Conservation (phyloP, 1,284 basidiomycete species). For the Gomphus bonarii region DNA sequence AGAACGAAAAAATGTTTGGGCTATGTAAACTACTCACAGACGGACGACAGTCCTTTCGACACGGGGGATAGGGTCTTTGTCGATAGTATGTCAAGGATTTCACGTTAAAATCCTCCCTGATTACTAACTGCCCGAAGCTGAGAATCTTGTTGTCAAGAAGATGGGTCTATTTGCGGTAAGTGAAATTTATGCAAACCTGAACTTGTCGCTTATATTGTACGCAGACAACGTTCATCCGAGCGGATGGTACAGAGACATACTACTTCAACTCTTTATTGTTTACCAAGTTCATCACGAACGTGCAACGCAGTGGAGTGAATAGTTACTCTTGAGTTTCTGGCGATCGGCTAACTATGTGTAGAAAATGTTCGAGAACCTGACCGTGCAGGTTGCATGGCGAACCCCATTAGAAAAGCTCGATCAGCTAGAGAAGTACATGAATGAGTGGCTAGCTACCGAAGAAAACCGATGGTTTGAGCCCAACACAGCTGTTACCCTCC, state of each 20-base stretch:
- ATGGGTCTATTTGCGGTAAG: constrained; percentile 61
- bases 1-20: constrained; percentile 18
- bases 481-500: constrained; percentile 47
- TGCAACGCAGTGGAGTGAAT: constrained; percentile 51
- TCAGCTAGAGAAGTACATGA: constrained; percentile 49
- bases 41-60: constrained; percentile 48
- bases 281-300: constrained; percentile 63
- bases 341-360: constrained; percentile 16
- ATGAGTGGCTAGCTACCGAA: constrained; percentile 64
- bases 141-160: constrained; percentile 65
- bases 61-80: constrained; percentile 71
- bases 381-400: constrained; percentile 63
- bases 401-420: constrained; percentile 64
- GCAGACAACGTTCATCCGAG: constrained; percentile 53
- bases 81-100: constrained; percentile 31
- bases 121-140: constrained; percentile 26
- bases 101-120: neutral
- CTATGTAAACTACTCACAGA: neutral
- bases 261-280: constrained; percentile 70
- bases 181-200: constrained; percentile 12
- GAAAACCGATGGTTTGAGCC: constrained; percentile 69
- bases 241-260: constrained; percentile 65
- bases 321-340: constrained; percentile 14
- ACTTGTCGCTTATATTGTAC: neutral
- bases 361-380: constrained; percentile 59